Evolutionary conservation across 129 eudicot genomes (phyloP), one percentile per base, ranked within the genome.

Genomic region (Saussurea involucrata): DNA sequence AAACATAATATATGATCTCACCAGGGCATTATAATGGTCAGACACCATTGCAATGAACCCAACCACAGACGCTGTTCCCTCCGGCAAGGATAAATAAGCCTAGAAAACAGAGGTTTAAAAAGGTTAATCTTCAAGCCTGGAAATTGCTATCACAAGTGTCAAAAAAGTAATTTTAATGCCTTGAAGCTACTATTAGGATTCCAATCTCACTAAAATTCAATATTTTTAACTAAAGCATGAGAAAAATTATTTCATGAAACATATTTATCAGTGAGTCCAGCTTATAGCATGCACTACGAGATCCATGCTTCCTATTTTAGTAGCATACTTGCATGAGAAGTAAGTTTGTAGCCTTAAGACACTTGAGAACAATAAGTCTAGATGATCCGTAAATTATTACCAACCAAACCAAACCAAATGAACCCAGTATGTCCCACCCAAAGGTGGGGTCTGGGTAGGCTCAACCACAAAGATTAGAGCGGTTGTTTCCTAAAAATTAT

Each of bases 21-120:
- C 86, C 86, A 72, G 11, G 68, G 82, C 83, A 78, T 83, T 83
- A 74, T 83, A 83, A 78, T 77, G 83, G 72, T 88, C 93, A 37
- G 88, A 86, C 85, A 88, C 86, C 93, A 88, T 88, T 72, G 93
- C 93, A 46, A 83, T 84, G 73, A 88, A 75, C 46, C 93, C 93
- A 81, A 70, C 85, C 82, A 88, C 90, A 55, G 93, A 86, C 63
- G 90, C 90, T 34, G 90, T 88, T 32, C 93, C 93, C 74, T 88
- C 90, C 22, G 93, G 93, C 78, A 86, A 81, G 53, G 90, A 88
- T 61, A 88, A 64, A 63, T 88, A 88, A 22, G 93, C 90, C 93
- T 88, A 80, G 37, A 83, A 80, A 74, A 27, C 72, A 66, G 55
- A 79, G 75, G 61, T 8, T 25, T 34, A 7, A 72, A 27, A 76